Evolutionary conservation across 177 flowering plant genomes (phyloP).

Genomic region (Viscum album): DNA sequence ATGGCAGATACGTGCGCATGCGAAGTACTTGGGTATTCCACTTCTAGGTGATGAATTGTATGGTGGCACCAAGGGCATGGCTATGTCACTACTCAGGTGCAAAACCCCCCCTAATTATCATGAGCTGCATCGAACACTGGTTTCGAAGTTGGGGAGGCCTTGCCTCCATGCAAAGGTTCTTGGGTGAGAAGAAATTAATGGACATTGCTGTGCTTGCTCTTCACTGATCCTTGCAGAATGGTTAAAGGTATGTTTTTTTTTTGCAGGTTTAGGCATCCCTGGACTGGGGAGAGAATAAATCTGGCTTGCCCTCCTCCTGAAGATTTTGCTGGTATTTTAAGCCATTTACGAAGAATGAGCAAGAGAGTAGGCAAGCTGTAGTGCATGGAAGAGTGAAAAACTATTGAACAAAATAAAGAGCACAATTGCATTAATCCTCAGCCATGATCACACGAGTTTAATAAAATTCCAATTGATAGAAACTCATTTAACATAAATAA

Average conservation of each 20-base stretch:
- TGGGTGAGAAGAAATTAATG: constrained; percentile 38
- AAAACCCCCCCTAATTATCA: constrained; percentile 32
- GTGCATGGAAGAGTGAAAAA: no score
- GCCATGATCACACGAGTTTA: no score
- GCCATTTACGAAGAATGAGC: constrained; percentile 38
- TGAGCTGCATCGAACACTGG: constrained; percentile 30
- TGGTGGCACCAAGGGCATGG: constrained; percentile 79
- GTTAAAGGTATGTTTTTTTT: background rate
- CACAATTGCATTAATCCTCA: no score
- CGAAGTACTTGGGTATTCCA: constrained; percentile 74
- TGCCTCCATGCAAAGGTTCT: constrained; percentile 85
- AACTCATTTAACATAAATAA: no score
- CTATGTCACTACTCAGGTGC: constrained; percentile 56
- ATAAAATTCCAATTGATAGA: no score
- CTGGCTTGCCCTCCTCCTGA: constrained; percentile 65
- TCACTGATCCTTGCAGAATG: background rate
- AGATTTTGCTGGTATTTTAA: constrained; percentile 53
- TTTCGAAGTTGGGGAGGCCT: constrained; percentile 60
- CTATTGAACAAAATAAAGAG: no score
- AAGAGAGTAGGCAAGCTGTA: background rate
- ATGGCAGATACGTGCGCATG: constrained; percentile 81
- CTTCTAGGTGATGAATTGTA: constrained; percentile 88
- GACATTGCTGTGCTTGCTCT: background rate
- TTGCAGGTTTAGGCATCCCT: constrained; percentile 74
- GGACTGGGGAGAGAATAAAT: constrained; percentile 37